Conservation (phyloP, 345 rosid genomes). For the Reutealis trisperma region DNA sequence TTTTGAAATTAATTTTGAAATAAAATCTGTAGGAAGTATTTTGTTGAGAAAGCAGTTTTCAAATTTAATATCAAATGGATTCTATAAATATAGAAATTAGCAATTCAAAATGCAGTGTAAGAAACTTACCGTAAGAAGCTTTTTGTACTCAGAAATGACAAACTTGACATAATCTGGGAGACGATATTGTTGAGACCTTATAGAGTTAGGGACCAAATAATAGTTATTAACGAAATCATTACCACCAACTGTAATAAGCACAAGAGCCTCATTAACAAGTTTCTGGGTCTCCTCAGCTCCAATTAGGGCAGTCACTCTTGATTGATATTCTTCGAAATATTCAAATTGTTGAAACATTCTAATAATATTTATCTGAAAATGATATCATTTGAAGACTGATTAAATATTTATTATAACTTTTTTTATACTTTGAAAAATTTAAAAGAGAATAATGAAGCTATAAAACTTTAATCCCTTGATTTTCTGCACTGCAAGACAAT, state of each 20-base stretch:
- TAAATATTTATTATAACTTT: no score
- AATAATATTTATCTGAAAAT: slow-evolving; percentile 25
- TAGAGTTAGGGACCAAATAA: slow-evolving; percentile 29
- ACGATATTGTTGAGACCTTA: slow-evolving; percentile 26
- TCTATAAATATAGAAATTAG: no score
- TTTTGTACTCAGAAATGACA: slow-evolving; percentile 32
- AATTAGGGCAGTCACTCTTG: slow-evolving; percentile 14
- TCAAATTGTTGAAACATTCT: slow-evolving; percentile 27
- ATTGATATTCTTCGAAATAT: slow-evolving; percentile 29
- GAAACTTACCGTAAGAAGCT: slow-evolving; percentile 24
- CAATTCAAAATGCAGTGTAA: no score
- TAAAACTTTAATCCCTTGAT: no score
- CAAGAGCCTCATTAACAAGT: slow-evolving; percentile 20
- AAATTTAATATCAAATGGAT: no score
- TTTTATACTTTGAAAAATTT: no score
- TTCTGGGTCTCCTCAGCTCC: slow-evolving; percentile 6
- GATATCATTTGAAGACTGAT: neutral
- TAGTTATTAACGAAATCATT: slow-evolving; percentile 39
- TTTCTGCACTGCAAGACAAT: no score
- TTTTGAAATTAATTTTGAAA: neutral
- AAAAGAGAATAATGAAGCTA: no score
- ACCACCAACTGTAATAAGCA: slow-evolving; percentile 31
- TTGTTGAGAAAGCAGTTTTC: no score
- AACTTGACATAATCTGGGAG: slow-evolving; percentile 28
- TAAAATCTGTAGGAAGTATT: no score